Percentiles rank a stretch among this genome's conserved stretches.
Evolutionary conservation across 345 rosid species (phyloP).

Genomic region (Eucalyptus melliodora): DNA sequence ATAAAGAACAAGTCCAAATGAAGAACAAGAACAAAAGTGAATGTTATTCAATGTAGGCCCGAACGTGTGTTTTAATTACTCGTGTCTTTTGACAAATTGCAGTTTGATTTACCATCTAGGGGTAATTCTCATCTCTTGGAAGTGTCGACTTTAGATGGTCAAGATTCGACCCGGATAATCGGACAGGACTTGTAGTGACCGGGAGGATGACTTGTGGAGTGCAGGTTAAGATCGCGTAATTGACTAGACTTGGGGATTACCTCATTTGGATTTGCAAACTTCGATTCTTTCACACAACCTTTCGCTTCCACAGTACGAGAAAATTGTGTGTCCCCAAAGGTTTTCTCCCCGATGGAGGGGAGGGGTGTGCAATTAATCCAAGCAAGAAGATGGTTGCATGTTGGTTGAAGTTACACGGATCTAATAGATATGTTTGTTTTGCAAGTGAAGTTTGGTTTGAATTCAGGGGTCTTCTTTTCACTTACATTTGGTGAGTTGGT

Average conservation of each 20-base stretch:
- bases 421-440: conserved; percentile 17
- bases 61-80: neutral
- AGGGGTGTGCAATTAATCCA: neutral
- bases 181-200: neutral
- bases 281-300: neutral
- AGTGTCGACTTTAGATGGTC: neutral
- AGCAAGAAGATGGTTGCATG: neutral
- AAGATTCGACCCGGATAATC: neutral
- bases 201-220: neutral
- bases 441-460: conserved; percentile 66
- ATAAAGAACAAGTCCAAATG: neutral
- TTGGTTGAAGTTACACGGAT: conserved; percentile 6
- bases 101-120: neutral
- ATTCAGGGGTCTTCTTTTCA: conserved; percentile 6
- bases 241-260: neutral
- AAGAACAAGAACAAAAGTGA: neutral
- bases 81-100: neutral
- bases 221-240: neutral
- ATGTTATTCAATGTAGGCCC: neutral
- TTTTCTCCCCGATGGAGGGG: neutral
- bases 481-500: conserved; percentile 30
- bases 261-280: neutral
- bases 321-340: neutral
- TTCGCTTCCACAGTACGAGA: neutral
- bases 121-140: neutral